phyloP scores from a whole-genome alignment of 352 stramenopile genomes.

The Phytophthora melonis region DNA sequence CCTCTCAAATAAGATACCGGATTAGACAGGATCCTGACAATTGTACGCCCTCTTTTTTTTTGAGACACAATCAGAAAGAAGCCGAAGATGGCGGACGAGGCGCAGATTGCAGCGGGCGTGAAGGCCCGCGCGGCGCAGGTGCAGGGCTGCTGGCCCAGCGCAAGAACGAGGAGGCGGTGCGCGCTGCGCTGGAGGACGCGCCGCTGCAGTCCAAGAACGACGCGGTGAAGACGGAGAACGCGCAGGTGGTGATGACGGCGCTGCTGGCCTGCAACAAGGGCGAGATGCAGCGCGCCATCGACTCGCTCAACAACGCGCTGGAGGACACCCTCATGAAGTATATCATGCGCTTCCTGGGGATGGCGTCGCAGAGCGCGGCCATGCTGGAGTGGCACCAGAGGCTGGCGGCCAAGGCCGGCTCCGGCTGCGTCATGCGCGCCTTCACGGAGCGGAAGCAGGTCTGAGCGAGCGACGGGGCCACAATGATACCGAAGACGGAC shows the following conservation, averaged over 20 bases:
- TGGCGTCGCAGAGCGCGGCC: slow-evolving; percentile 77
- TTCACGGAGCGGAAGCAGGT: slow-evolving; percentile 91
- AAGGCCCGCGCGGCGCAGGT: slow-evolving; percentile 71
- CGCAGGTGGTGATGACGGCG: slow-evolving; percentile 78
- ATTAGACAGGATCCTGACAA: slow-evolving; percentile 22
- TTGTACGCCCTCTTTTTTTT: slow-evolving; percentile 10
- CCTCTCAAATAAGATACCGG: slow-evolving; percentile 32
- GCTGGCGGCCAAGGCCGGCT: slow-evolving; percentile 83
- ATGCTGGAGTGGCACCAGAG: slow-evolving; percentile 93
- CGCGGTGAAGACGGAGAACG: slow-evolving; percentile 76
- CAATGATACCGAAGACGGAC: neutral
- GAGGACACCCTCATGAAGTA: slow-evolving; percentile 93
- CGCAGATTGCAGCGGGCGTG: slow-evolving; percentile 60
- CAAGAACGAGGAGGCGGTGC: slow-evolving; percentile 86
- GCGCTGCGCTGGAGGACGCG: slow-evolving; percentile 75
- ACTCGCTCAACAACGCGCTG: slow-evolving; percentile 69
- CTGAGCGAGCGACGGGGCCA: slow-evolving; percentile 40
- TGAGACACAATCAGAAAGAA: slow-evolving; percentile 23
- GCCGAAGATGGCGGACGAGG: slow-evolving; percentile 68
- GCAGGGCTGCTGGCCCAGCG: slow-evolving; percentile 78
- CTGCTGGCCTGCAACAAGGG: slow-evolving; percentile 89
- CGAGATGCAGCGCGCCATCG: slow-evolving; percentile 86
- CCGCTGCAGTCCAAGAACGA: slow-evolving; percentile 73
- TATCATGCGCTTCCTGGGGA: slow-evolving; percentile 80
- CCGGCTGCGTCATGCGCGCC: slow-evolving; percentile 88